A percentile compares a stretch with the other conserved stretches of the same genome.
phyloP scores from a whole-genome alignment of 257 asterid species.

The Cinchona pubescens region DNA sequence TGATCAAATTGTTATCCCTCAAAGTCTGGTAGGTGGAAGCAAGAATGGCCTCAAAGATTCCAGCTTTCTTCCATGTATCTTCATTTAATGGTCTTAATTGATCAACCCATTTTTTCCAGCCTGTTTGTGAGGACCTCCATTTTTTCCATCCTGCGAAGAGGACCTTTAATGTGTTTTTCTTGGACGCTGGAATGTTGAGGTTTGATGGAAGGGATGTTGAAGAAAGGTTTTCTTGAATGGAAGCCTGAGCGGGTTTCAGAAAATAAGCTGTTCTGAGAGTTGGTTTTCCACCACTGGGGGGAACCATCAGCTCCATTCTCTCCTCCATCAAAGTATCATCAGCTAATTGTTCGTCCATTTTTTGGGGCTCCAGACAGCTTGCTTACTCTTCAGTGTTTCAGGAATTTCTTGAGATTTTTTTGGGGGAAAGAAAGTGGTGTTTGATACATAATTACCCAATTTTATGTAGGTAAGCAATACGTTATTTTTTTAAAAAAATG shows the following conservation, averaged over 20 bases:
- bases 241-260: slow-evolving; percentile 21
- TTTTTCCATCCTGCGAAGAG: slow-evolving; percentile 28
- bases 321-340: slow-evolving; percentile 3
- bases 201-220: slow-evolving; percentile 23
- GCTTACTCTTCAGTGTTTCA: too few relatives aligned
- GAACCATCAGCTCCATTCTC: slow-evolving; percentile 27
- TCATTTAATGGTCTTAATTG: slow-evolving; percentile 11
- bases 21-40: slow-evolving; percentile 12
- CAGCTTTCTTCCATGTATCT: slow-evolving; percentile 32
- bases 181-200: not conserved
- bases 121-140: slow-evolving; percentile 15
- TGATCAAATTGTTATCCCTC: slow-evolving; percentile 19
- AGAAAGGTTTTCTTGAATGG: slow-evolving; percentile 8
- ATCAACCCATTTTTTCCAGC: slow-evolving; percentile 39
- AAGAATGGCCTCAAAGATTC: slow-evolving; percentile 34
- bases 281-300: slow-evolving; percentile 28
- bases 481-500: too few relatives aligned
- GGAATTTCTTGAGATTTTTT: too few relatives aligned
- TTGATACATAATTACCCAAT: too few relatives aligned
- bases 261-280: slow-evolving; percentile 25
- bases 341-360: too few relatives aligned
- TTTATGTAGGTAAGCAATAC: too few relatives aligned
- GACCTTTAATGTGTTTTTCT: slow-evolving; percentile 5
- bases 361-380: too few relatives aligned
- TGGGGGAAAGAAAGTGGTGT: too few relatives aligned